These are phyloP conservation scores for Colletotrichum sp. DNA, from an alignment of 2,329 filamentous ascomycete genomes.

Conservation along the genomic window DNA sequence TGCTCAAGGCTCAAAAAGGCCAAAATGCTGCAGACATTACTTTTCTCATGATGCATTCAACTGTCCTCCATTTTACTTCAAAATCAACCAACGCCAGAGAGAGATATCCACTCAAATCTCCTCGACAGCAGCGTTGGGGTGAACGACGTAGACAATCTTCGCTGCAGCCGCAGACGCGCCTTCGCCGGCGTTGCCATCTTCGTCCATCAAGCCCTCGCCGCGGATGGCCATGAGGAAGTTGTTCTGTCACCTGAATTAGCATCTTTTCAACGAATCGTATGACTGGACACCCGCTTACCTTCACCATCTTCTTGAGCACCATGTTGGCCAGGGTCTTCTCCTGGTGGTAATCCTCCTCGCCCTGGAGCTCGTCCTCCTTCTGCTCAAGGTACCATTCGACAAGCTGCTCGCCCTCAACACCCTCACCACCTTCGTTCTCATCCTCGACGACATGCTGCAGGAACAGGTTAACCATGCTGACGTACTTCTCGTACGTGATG, in stretches of 20 bases:
- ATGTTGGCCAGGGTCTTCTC: constrained; percentile 79
- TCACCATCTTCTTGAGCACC: constrained; percentile 95
- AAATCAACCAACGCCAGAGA: not conserved
- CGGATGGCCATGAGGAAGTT: constrained; percentile 86
- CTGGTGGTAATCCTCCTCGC: constrained; percentile 78
- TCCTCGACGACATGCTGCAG: constrained; percentile 85
- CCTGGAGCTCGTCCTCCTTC: constrained; percentile 78
- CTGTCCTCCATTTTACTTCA: not conserved
- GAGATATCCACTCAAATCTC: constrained; percentile 42
- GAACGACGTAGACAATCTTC: constrained; percentile 81
- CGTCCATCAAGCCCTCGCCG: constrained; percentile 61
- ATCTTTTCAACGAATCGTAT: constrained; percentile 44
- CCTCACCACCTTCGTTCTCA: constrained; percentile 76
- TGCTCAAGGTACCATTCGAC: constrained; percentile 92
- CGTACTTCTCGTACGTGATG: constrained; percentile 95
- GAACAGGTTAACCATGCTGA: constrained; percentile 85
- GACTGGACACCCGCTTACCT: constrained; percentile 58
- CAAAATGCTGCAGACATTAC: constrained; percentile 9
- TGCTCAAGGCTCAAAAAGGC: not conserved
- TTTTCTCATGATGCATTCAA: not conserved
- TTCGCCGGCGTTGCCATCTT: constrained; percentile 44
- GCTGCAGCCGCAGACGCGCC: constrained; percentile 46
- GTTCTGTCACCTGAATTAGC: constrained; percentile 59
- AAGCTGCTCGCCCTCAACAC: constrained; percentile 82
- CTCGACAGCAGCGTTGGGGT: constrained; percentile 92